phyloP scores from a whole-genome alignment of 192 early-diverging fungal species.

The Geranomyces variabilis region DNA sequence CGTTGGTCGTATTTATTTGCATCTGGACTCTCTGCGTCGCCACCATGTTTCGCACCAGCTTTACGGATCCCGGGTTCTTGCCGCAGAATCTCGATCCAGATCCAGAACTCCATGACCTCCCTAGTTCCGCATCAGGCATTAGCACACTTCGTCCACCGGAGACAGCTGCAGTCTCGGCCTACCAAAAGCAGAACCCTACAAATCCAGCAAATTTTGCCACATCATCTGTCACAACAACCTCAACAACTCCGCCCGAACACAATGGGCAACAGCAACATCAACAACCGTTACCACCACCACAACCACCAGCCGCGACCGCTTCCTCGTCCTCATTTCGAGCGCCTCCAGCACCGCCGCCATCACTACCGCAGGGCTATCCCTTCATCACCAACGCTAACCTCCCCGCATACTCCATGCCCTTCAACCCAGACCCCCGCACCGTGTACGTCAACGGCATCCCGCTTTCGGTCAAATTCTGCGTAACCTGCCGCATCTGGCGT shows the following conservation, averaged over 20 bases:
- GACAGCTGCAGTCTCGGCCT: slow-evolving; percentile 1
- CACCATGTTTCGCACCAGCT: slow-evolving; percentile 37
- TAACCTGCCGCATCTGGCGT: slow-evolving; percentile 85
- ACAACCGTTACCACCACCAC: not conserved
- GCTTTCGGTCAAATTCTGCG: slow-evolving; percentile 85
- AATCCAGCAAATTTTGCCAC: not conserved
- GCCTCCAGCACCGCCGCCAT: not conserved
- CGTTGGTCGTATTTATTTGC: slow-evolving; percentile 37
- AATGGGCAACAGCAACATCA: no score
- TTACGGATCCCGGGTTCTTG: slow-evolving; percentile 46
- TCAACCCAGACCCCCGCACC: slow-evolving; percentile 6
- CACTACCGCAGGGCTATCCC: not conserved
- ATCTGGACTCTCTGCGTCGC: slow-evolving; percentile 37
- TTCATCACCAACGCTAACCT: slow-evolving; percentile 15
- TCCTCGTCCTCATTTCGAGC: not conserved
- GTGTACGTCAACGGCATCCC: slow-evolving; percentile 64
- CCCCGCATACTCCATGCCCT: slow-evolving; percentile 23
- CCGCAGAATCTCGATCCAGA: slow-evolving; percentile 7
- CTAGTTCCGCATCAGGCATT: not conserved
- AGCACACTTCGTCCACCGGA: not conserved
- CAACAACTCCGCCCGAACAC: no score
- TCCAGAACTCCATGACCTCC: slow-evolving; percentile 9
- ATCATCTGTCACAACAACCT: not conserved
- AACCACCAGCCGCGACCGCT: not conserved
- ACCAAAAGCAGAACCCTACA: slow-evolving; percentile 11